These are phyloP conservation scores for Corylus avellana DNA, from an alignment of 306 rosid genomes.

Conservation along the genomic window DNA sequence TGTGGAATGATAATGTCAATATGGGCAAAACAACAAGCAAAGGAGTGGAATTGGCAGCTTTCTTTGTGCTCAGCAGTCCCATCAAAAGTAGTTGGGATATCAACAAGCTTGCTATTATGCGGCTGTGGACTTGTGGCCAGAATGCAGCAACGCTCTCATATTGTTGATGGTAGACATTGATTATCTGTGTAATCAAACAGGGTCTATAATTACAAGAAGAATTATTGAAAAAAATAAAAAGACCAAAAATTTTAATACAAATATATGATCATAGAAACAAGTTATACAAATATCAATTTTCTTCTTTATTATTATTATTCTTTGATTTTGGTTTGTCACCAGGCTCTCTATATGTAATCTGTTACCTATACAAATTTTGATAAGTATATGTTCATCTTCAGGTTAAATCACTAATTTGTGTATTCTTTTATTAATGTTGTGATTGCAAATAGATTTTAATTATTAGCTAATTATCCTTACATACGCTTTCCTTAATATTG, in stretches of 20 bases:
- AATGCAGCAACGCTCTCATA: slow-evolving; percentile 97
- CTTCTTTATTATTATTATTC: neutral
- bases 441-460: neutral
- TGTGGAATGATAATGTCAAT: slow-evolving; percentile 81
- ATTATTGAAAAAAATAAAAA: neutral
- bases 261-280: neutral
- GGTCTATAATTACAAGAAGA: slow-evolving; percentile 3
- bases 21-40: slow-evolving; percentile 73
- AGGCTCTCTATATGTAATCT: neutral
- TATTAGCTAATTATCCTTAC: neutral
- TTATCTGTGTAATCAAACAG: slow-evolving; percentile 57
- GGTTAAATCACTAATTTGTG: neutral
- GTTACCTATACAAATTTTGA: neutral
- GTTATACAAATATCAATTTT: neutral
- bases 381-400: neutral
- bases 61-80: slow-evolving; percentile 95
- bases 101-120: slow-evolving; percentile 87
- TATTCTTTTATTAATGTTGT: neutral
- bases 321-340: neutral
- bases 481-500: neutral
- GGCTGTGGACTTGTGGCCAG: slow-evolving; percentile 96
- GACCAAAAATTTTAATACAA: neutral
- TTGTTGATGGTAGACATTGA: slow-evolving; percentile 89
- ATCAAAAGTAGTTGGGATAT: slow-evolving; percentile 86
- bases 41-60: slow-evolving; percentile 93